Conservation (phyloP, 257 asterid genomes). For the Verbena officinalis region DNA sequence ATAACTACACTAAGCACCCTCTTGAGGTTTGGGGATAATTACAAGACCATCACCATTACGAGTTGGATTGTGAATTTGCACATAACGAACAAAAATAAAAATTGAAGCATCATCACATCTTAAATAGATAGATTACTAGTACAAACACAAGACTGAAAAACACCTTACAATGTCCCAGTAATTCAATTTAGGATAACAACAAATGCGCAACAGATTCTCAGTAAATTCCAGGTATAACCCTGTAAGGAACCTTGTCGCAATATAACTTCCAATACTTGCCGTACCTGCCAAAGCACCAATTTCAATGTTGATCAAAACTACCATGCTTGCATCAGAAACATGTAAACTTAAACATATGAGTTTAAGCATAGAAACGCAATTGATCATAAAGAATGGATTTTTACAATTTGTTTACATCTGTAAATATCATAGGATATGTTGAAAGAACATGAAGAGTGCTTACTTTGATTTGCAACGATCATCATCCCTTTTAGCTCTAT, state of each 20-base stretch:
- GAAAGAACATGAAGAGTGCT: conserved; percentile 31
- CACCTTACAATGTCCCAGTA: background rate
- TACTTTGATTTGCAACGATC: conserved; percentile 94
- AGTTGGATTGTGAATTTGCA: no score
- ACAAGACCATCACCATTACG: no score
- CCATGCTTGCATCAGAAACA: background rate
- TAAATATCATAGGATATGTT: background rate
- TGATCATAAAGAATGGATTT: background rate
- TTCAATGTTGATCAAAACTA: conserved; percentile 12
- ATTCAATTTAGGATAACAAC: background rate
- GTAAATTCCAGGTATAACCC: conserved; percentile 76
- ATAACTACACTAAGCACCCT: no score
- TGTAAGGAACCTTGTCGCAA: conserved; percentile 84
- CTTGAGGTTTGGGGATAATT: no score
- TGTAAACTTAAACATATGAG: no score
- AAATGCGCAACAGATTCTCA: conserved; percentile 31
- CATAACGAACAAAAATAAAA: conserved; percentile 1
- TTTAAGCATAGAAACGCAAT: no score
- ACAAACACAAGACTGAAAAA: background rate
- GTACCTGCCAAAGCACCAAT: conserved; percentile 59
- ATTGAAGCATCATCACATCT: background rate
- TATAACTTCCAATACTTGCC: conserved; percentile 92
- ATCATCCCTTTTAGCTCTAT: conserved; percentile 92
- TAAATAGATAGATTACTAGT: background rate
- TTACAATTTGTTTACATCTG: background rate